Evolutionary conservation across 169 alveolate genomes (phyloP).

Genomic region (Perkinsus marinus): DNA sequence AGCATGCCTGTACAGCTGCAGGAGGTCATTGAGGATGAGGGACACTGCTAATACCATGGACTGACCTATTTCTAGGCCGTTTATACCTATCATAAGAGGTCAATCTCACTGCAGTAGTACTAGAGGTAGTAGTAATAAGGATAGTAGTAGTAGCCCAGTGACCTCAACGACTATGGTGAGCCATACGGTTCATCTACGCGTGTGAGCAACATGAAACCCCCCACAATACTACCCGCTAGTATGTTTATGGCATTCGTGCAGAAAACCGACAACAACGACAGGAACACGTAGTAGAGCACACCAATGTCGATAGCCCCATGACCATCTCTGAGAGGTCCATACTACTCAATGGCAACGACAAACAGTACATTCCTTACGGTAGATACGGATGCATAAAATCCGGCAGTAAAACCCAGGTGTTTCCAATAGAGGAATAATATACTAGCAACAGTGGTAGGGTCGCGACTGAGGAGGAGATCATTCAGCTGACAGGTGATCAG

Average conservation of each 20-base stretch:
- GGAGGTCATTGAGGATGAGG: constrained; percentile 60
- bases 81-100: constrained; percentile 67
- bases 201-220: too few relatives aligned
- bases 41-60: constrained; percentile 64
- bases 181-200: too few relatives aligned
- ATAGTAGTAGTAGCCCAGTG: too few relatives aligned
- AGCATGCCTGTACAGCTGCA: constrained; percentile 35
- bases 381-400: not conserved
- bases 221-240: constrained; percentile 43
- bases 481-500: constrained; percentile 55
- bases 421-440: not conserved
- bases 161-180: too few relatives aligned
- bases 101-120: too few relatives aligned
- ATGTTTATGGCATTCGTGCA: constrained; percentile 82
- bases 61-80: constrained; percentile 85
- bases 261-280: constrained; percentile 66
- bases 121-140: too few relatives aligned
- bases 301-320: constrained; percentile 47
- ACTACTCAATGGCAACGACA: constrained; percentile 52
- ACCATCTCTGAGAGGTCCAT: not conserved
- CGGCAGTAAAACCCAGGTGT: not conserved
- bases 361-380: constrained; percentile 26
- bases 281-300: constrained; percentile 56
- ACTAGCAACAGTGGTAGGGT: not conserved
- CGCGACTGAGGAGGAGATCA: not conserved